Evolutionary conservation across 2,329 filamentous ascomycete species (phyloP).

Genomic region (Alternaria brassicae): DNA sequence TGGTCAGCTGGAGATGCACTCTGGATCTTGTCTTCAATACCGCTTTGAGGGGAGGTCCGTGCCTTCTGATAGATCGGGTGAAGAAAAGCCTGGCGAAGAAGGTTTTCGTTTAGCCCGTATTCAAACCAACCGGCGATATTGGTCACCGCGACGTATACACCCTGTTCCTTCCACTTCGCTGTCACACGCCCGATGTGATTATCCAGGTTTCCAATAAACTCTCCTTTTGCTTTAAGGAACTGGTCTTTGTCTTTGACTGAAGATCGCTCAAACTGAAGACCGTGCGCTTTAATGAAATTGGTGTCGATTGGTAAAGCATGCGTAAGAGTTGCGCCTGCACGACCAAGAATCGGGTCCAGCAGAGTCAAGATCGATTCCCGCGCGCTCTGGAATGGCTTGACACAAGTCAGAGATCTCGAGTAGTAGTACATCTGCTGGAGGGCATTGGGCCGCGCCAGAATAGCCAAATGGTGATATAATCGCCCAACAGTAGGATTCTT

Average conservation of each 20-base stretch:
- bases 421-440: slow-evolving; percentile 78
- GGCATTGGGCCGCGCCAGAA: slow-evolving; percentile 72
- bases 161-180: slow-evolving; percentile 63
- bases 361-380: slow-evolving; percentile 74
- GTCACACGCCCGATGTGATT: slow-evolving; percentile 62
- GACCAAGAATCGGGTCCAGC: slow-evolving; percentile 62
- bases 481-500: slow-evolving; percentile 76
- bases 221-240: slow-evolving; percentile 55
- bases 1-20: slow-evolving; percentile 15
- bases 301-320: slow-evolving; percentile 60
- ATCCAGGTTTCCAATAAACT: slow-evolving; percentile 64
- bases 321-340: slow-evolving; percentile 36
- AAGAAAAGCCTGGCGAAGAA: slow-evolving; percentile 42
- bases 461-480: slow-evolving; percentile 87
- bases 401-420: slow-evolving; percentile 71
- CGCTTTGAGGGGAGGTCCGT: slow-evolving; percentile 10
- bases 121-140: slow-evolving; percentile 62
- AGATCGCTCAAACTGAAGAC: slow-evolving; percentile 66
- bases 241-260: slow-evolving; percentile 32
- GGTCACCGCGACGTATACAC: slow-evolving; percentile 65
- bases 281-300: slow-evolving; percentile 69
- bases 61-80: slow-evolving; percentile 12
- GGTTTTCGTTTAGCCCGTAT: slow-evolving; percentile 59
- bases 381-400: slow-evolving; percentile 71
- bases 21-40: slow-evolving; percentile 18